Percentiles rank a stretch among this genome's conserved stretches.
Evolutionary conservation across 805 yeast genomes (phyloP).

Genomic region (Wickerhamomyces bisporus): DNA sequence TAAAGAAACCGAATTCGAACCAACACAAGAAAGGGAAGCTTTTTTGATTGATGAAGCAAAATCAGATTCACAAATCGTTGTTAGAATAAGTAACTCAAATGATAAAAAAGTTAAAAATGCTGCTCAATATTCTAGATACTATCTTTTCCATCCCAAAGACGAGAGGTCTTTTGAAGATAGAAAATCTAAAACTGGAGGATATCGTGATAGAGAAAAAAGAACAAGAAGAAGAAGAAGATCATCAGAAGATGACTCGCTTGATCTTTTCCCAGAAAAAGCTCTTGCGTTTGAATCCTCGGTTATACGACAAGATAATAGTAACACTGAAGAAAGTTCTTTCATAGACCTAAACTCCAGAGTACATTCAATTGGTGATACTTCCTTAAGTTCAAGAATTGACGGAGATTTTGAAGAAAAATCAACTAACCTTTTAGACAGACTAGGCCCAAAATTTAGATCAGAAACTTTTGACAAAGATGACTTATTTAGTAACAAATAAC

Average conservation of each 20-base stretch:
- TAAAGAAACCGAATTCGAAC: slow-evolving; percentile 3
- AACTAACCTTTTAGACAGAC: neutral
- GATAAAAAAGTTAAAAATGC: slow-evolving; percentile 25
- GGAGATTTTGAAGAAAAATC: too few species aligned
- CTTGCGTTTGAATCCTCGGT: neutral
- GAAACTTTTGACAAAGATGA: slow-evolving; percentile 11
- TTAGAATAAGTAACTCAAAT: slow-evolving; percentile 15
- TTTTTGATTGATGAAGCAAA: slow-evolving; percentile 6
- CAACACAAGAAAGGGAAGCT: slow-evolving; percentile 7
- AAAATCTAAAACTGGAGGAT: slow-evolving; percentile 1
- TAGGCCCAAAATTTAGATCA: slow-evolving; percentile 1
- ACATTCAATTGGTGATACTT: neutral
- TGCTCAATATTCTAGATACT: slow-evolving; percentile 22
- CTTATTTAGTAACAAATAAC: slow-evolving; percentile 5
- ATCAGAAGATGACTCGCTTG: slow-evolving; percentile 11
- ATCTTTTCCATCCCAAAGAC: slow-evolving; percentile 22
- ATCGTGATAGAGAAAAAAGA: slow-evolving; percentile 19
- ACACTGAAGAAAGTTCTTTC: slow-evolving; percentile 1
- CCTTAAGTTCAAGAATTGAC: neutral
- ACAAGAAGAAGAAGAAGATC: slow-evolving; percentile 11
- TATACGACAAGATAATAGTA: neutral
- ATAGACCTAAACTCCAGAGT: too few species aligned
- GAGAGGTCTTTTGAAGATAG: slow-evolving; percentile 3
- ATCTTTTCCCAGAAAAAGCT: slow-evolving; percentile 19
- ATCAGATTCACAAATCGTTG: slow-evolving; percentile 12